Conservation (phyloP, 108 stramenopile genomes). For the Skeletonema costatum region DNA sequence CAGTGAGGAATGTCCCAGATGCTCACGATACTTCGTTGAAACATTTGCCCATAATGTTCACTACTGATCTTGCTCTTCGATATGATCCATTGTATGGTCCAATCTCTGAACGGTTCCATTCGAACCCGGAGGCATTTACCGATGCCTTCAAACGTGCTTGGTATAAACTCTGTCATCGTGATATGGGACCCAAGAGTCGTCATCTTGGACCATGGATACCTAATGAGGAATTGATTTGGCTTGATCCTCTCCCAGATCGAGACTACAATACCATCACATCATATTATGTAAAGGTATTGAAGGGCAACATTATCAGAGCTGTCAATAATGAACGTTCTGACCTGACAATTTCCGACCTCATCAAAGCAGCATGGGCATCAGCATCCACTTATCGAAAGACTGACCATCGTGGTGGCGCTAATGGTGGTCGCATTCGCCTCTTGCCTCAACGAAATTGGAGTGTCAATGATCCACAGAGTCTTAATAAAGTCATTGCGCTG, state of each 20-base stretch:
- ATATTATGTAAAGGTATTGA: slow-evolving; percentile 44
- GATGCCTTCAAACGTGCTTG: slow-evolving; percentile 74
- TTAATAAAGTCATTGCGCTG: slow-evolving; percentile 42
- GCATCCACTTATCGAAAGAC: slow-evolving; percentile 70
- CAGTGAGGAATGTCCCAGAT: slow-evolving; percentile 59
- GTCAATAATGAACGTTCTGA: slow-evolving; percentile 29
- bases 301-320: slow-evolving; percentile 45
- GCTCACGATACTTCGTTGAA: slow-evolving; percentile 52
- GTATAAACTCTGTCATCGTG: slow-evolving; percentile 78
- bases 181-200: slow-evolving; percentile 72
- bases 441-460: slow-evolving; percentile 66
- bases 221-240: slow-evolving; percentile 61
- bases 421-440: slow-evolving; percentile 71
- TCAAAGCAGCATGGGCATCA: slow-evolving; percentile 75
- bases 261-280: slow-evolving; percentile 24
- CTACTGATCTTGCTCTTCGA: slow-evolving; percentile 68
- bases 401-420: slow-evolving; percentile 81
- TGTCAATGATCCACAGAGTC: slow-evolving; percentile 66
- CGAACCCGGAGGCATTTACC: slow-evolving; percentile 54
- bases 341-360: slow-evolving; percentile 56
- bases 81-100: slow-evolving; percentile 68
- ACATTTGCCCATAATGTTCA: slow-evolving; percentile 76
- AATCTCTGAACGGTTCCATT: slow-evolving; percentile 57
- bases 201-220: slow-evolving; percentile 69
- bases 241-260: slow-evolving; percentile 66